Percentiles rank a stretch among this genome's conserved stretches.
These are phyloP conservation scores for Cucumis variabilis DNA, from an alignment of 331 rosid genomes.

Conservation along the genomic window DNA sequence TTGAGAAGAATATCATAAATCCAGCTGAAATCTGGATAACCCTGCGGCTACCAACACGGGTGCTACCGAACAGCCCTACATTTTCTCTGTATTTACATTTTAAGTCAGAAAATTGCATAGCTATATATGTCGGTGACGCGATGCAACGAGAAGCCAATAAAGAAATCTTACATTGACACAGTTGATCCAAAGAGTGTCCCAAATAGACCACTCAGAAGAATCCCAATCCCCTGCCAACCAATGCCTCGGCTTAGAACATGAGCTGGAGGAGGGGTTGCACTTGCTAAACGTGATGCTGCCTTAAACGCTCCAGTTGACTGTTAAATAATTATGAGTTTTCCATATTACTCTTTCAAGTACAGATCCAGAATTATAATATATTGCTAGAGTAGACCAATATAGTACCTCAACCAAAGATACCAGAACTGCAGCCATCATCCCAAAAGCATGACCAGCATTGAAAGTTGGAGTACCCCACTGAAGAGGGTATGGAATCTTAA, in stretches of 20 bases:
- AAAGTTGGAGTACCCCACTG: conserved; percentile 99
- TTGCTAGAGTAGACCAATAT: not conserved
- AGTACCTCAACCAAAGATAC: conserved; percentile 96
- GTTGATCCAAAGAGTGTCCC: conserved; percentile 89
- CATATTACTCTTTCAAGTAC: not conserved
- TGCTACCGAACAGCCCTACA: conserved; percentile 97
- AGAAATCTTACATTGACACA: conserved; percentile 75
- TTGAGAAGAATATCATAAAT: conserved; percentile 97
- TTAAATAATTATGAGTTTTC: not conserved
- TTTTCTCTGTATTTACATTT: conserved; percentile 74
- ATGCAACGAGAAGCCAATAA: not conserved
- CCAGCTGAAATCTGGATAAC: conserved; percentile 98
- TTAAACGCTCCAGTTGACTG: conserved; percentile 99
- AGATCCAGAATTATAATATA: not conserved
- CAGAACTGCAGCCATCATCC: conserved; percentile 96
- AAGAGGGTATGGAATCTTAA: conserved; percentile 94
- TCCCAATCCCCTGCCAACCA: conserved; percentile 99
- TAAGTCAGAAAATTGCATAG: conserved; percentile 21
- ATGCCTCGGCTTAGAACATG: conserved; percentile 99
- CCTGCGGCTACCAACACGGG: conserved; percentile 97
- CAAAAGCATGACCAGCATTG: conserved; percentile 89
- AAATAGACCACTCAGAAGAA: conserved; percentile 90
- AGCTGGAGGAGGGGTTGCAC: conserved; percentile 98
- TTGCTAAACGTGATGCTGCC: conserved; percentile 96
- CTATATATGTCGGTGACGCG: not conserved